Conservation (phyloP, 164 flowering plant genomes). For the Cinnamomum micranthum region DNA sequence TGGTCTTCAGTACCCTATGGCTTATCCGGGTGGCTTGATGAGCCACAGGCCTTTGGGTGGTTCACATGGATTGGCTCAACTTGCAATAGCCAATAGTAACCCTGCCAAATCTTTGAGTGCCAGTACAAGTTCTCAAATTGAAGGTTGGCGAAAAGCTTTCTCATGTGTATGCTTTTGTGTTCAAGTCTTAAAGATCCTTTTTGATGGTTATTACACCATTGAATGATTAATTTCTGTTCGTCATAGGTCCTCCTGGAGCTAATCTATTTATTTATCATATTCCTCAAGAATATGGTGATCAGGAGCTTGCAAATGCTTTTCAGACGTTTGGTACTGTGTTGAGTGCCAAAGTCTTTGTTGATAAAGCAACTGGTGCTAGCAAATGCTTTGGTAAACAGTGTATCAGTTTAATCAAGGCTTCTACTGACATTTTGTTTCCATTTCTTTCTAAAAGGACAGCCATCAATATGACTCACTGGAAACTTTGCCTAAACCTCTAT, state of each 20-base stretch:
- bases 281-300: slow-evolving; percentile 97
- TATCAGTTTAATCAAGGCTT: neutral
- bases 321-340: slow-evolving; percentile 78
- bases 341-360: slow-evolving; percentile 93
- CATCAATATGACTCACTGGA: no score
- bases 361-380: slow-evolving; percentile 93
- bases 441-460: neutral
- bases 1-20: slow-evolving; percentile 69
- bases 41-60: slow-evolving; percentile 53
- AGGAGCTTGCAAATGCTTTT: slow-evolving; percentile 84
- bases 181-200: neutral
- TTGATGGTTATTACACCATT: neutral
- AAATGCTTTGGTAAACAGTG: slow-evolving; percentile 88
- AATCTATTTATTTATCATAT: slow-evolving; percentile 95
- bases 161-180: neutral
- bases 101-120: slow-evolving; percentile 47
- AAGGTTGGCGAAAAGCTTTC: slow-evolving; percentile 50
- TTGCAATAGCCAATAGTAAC: slow-evolving; percentile 37
- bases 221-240: neutral
- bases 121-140: slow-evolving; percentile 67
- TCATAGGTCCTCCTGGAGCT: slow-evolving; percentile 94
- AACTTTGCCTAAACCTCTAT: neutral
- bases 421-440: neutral
- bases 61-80: slow-evolving; percentile 51
- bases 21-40: slow-evolving; percentile 74